Percentiles rank a stretch among this genome's conserved stretches.
phyloP scores from a whole-genome alignment of 1,284 basidiomycete genomes.

The Athelia psychrophila region DNA sequence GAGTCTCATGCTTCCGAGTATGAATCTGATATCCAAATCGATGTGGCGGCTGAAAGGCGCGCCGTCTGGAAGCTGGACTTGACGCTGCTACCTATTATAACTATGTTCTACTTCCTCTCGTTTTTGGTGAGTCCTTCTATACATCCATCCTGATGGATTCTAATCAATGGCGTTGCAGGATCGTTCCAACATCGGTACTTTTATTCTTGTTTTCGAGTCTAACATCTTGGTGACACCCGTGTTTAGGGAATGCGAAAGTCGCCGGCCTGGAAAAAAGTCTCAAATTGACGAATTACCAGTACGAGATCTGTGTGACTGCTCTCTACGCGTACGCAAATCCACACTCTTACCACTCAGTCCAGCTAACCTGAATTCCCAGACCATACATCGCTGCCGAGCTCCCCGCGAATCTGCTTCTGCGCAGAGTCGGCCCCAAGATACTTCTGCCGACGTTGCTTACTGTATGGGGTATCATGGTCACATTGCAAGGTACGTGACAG shows the following conservation, averaged over 20 bases:
- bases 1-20: no score
- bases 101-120: constrained; percentile 48
- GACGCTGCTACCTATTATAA: constrained; percentile 43
- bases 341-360: neutral
- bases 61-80: constrained; percentile 39
- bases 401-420: constrained; percentile 57
- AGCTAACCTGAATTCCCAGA: constrained; percentile 13
- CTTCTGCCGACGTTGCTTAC: constrained; percentile 49
- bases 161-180: constrained; percentile 23
- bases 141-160: neutral
- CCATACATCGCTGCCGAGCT: constrained; percentile 61
- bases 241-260: constrained; percentile 51
- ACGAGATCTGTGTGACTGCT: constrained; percentile 44
- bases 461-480: constrained; percentile 49
- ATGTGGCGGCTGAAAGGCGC: neutral
- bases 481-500: constrained; percentile 40
- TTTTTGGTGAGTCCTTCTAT: constrained; percentile 38
- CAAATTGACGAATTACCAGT: constrained; percentile 40
- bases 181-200: constrained; percentile 30
- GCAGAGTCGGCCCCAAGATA: constrained; percentile 49
- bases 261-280: constrained; percentile 53
- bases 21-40: neutral
- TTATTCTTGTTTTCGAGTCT: neutral
- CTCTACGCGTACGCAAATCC: constrained; percentile 43
- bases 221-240: constrained; percentile 7